phyloP scores from a whole-genome alignment of 1,284 basidiomycete species.

The Cyathus pygmaeus region DNA sequence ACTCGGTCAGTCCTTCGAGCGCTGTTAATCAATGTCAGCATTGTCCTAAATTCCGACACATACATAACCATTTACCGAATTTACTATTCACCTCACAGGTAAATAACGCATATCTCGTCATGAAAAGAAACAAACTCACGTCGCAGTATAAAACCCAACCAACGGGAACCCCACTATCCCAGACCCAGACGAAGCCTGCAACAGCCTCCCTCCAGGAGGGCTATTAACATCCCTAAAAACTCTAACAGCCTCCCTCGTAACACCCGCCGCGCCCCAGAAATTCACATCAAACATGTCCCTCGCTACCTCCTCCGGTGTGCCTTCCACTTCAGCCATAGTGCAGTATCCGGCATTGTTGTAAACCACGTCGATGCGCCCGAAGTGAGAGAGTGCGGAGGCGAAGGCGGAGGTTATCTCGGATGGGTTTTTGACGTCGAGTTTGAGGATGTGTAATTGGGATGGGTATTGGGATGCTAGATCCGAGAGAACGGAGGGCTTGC shows the following conservation, averaged over 20 bases:
- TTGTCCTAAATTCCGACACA: too few relatives aligned
- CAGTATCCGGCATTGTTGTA: slow-evolving; percentile 52
- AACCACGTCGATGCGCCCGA: slow-evolving; percentile 54
- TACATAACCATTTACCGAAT: too few relatives aligned
- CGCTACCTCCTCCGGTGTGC: slow-evolving; percentile 35
- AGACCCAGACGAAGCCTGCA: neutral
- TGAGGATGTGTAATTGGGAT: slow-evolving; percentile 39
- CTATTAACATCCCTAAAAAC: slow-evolving; percentile 50
- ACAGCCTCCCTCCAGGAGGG: slow-evolving; percentile 27
- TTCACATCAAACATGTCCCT: slow-evolving; percentile 43
- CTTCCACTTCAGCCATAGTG: slow-evolving; percentile 44
- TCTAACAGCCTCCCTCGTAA: slow-evolving; percentile 43
- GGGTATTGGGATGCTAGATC: slow-evolving; percentile 26
- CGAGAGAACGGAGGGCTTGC: slow-evolving; percentile 29
- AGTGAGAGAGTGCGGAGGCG: slow-evolving; percentile 32
- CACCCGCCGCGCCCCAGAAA: slow-evolving; percentile 48
- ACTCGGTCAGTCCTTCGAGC: neutral
- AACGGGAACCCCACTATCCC: neutral
- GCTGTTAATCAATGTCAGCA: neutral
- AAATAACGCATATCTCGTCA: slow-evolving; percentile 21
- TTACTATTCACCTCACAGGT: neutral
- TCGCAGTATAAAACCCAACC: neutral
- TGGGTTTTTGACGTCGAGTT: slow-evolving; percentile 46
- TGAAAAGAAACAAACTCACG: neutral
- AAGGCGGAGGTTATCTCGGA: slow-evolving; percentile 44